These are phyloP conservation scores for Fusarium drepaniforme DNA, from an alignment of 2,329 filamentous ascomycete genomes.

Conservation along the genomic window DNA sequence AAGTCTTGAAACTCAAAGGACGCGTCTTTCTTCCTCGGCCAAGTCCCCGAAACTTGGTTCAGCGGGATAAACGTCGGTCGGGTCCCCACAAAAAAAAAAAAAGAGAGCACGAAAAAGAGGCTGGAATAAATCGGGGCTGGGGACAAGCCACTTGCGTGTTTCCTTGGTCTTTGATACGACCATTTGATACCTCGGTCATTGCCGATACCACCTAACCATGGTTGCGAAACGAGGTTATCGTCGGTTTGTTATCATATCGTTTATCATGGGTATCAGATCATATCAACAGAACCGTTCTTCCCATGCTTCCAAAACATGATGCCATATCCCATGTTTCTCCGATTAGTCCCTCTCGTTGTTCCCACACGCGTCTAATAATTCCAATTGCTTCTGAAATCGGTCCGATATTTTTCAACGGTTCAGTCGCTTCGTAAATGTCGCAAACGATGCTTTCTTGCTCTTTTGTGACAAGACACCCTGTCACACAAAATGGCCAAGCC, in stretches of 20 bases:
- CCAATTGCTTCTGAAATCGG: slow-evolving; percentile 5
- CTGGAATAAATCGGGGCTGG: slow-evolving; percentile 11
- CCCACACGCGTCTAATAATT: slow-evolving; percentile 9
- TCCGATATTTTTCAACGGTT: neutral
- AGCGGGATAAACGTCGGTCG: slow-evolving; percentile 27
- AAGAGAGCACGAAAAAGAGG: neutral
- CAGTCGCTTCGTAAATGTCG: neutral
- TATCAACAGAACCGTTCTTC: neutral
- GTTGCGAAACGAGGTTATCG: neutral
- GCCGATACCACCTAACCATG: neutral
- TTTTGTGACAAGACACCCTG: neutral
- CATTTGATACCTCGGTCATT: neutral
- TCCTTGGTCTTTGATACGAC: neutral
- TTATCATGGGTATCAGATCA: neutral
- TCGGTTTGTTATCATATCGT: neutral
- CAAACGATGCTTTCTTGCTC: neutral
- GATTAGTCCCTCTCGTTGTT: neutral
- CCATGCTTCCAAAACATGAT: slow-evolving; percentile 50
- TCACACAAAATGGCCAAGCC: slow-evolving; percentile 23
- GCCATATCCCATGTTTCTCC: slow-evolving; percentile 20
- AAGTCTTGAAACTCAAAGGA: slow-evolving; percentile 13
- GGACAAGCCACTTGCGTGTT: slow-evolving; percentile 3
- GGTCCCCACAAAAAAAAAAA: neutral
- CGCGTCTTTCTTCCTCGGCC: slow-evolving; percentile 23
- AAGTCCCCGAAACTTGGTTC: neutral